phyloP scores from a whole-genome alignment of 192 early-diverging fungal species.

The Backusella tarrabulga region DNA sequence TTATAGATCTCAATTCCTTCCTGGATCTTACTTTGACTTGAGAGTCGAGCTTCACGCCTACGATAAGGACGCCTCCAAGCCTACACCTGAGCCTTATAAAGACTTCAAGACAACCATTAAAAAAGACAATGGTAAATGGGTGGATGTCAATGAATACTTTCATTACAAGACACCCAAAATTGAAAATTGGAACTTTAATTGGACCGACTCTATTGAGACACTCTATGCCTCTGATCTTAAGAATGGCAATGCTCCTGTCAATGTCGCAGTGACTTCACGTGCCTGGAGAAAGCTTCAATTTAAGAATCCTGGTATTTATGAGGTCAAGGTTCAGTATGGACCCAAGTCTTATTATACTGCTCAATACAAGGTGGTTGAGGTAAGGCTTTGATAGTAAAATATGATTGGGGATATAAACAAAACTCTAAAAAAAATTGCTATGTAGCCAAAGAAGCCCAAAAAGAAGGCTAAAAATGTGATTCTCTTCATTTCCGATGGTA shows the following conservation, averaged over 20 bases:
- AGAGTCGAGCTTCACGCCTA: conserved; percentile 58
- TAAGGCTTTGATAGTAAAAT: neutral
- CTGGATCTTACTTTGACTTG: conserved; percentile 58
- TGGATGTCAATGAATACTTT: conserved; percentile 44
- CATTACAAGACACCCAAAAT: conserved; percentile 25
- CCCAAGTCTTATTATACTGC: conserved; percentile 45
- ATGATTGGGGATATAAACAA: neutral
- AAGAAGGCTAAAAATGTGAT: conserved; percentile 64
- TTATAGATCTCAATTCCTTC: conserved; percentile 52
- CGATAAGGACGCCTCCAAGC: conserved; percentile 39
- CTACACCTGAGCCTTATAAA: conserved; percentile 30
- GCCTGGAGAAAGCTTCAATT: conserved; percentile 46
- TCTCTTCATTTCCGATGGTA: conserved; percentile 67
- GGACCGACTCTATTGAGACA: conserved; percentile 42
- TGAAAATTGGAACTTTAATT: conserved; percentile 53
- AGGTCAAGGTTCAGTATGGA: conserved; percentile 46
- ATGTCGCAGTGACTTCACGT: conserved; percentile 48
- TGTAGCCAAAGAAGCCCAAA: conserved; percentile 23
- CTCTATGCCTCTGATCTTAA: conserved; percentile 36
- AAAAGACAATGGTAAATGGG: conserved; percentile 33
- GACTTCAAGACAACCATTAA: conserved; percentile 49
- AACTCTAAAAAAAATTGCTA: neutral
- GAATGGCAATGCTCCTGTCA: conserved; percentile 36
- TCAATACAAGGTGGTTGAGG: conserved; percentile 45
- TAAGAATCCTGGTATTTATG: conserved; percentile 47